phyloP scores from a whole-genome alignment of 768 basidiomycete species.

The Russula olivacea region DNA sequence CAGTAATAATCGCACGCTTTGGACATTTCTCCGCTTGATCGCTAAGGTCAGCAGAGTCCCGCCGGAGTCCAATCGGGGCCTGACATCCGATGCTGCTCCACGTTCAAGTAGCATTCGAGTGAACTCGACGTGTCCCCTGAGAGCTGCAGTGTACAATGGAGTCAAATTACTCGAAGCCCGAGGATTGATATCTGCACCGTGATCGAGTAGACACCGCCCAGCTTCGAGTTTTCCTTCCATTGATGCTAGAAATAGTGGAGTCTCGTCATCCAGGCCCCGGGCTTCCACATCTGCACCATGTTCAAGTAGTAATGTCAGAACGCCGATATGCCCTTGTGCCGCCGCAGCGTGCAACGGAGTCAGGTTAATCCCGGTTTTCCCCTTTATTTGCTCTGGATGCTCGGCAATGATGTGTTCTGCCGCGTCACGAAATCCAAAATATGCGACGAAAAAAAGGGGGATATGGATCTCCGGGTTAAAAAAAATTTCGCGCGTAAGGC shows the following conservation, averaged over 20 bases:
- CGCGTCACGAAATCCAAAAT: background rate
- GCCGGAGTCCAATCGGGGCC: no score
- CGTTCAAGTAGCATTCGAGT: background rate
- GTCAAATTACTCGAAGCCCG: background rate
- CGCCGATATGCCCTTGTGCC: rapidly evolving
- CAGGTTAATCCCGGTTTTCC: background rate
- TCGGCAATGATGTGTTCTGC: background rate
- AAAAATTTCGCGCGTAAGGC: no score
- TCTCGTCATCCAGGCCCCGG: background rate
- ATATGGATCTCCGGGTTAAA: no score
- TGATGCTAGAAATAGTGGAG: background rate
- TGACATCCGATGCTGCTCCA: no score
- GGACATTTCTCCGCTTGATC: background rate
- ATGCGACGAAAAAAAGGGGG: background rate
- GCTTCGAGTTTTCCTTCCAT: background rate
- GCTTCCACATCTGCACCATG: background rate
- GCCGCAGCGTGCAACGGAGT: background rate
- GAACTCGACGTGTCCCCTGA: background rate
- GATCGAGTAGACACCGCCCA: background rate
- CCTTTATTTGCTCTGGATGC: background rate
- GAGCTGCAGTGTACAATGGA: background rate
- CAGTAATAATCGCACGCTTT: background rate
- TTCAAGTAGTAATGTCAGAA: background rate
- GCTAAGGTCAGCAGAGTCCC: no score
- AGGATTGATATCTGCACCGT: background rate